Evolutionary conservation across 2,329 filamentous ascomycete genomes (phyloP), one percentile per base, ranked within the genome.

Genomic region (Berkeleyomyces basicola): DNA sequence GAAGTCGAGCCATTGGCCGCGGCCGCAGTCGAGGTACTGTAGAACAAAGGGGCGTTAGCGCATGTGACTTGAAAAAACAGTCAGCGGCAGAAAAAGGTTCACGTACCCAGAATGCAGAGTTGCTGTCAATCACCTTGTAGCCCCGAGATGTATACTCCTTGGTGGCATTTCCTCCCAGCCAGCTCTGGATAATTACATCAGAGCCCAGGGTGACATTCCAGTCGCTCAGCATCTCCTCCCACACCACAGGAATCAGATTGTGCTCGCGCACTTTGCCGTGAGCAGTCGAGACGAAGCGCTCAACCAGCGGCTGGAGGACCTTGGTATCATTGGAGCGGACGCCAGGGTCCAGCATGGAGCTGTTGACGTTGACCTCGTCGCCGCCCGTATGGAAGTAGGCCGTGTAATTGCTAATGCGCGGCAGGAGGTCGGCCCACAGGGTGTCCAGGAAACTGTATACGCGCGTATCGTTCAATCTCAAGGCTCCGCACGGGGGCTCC

Each of bases 351-450:
- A 92, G 79, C 47, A 76, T 76, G 69, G 89, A 91, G 61, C 85
- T 82, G 68, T 91, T 85, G 65, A 78, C 78, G 72, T 93, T 92
- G 65, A 95, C 83, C 75, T 95, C 90, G 69, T 95, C 90, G 62
- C 90, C 90, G 53, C 90, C 90, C 0, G 87, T 87, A 74, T 95
- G 90, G 76, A 92, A 95, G 74, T 92, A 82, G 5, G 82, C 75
- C 2, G 85, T 79, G 71, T 88, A 89, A 0, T 85, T 83, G 7
- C 77, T 74, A 9, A 90, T 72, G 37, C 88, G 79, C 11, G 90
- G 89, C 61, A 95, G 75, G 33, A 95, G 70, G 70, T 95, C 90
- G n/a, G 78, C 78, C 68, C 90, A 86, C 11, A 95, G 73, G 44
- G 73, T 85, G 63, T 86, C 80, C 9, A 95, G 72, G 71, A 95